phyloP scores from a whole-genome alignment of 2,329 filamentous ascomycete genomes.

The Stromatinia cepivora region DNA sequence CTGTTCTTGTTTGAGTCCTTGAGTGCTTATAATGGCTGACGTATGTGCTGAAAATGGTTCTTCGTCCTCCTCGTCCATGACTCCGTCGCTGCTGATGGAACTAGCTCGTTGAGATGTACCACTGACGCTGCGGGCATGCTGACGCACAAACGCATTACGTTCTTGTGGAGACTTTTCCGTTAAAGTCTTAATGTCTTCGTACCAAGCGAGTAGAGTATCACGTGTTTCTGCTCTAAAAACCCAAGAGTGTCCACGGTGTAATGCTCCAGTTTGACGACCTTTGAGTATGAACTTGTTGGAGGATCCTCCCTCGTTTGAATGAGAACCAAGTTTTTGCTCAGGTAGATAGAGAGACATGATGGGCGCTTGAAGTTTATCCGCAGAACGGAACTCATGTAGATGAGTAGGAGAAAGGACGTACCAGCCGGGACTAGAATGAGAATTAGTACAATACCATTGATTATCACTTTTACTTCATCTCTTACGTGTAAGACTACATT shows the following conservation, averaged over 20 bases:
- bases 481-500: conserved; percentile 42
- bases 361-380: conserved; percentile 85
- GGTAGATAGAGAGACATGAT: conserved; percentile 95
- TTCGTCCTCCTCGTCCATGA: conserved; percentile 71
- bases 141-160: conserved; percentile 80
- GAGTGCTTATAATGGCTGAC: conserved; percentile 53
- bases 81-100: conserved; percentile 73
- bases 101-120: conserved; percentile 59
- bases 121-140: conserved; percentile 76
- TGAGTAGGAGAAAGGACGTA: conserved; percentile 96
- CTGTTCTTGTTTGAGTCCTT: conserved; percentile 53
- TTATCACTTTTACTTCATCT: background rate
- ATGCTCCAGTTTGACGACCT: conserved; percentile 85
- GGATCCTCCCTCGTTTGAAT: conserved; percentile 76
- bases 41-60: conserved; percentile 58
- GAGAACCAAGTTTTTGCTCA: conserved; percentile 92
- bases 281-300: conserved; percentile 99
- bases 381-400: conserved; percentile 98
- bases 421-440: conserved; percentile 45
- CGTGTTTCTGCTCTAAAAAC: conserved; percentile 71
- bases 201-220: conserved; percentile 95
- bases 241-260: conserved; percentile 81
- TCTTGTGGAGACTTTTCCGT: conserved; percentile 89
- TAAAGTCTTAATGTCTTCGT: conserved; percentile 85
- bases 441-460: conserved; percentile 6